Conservation (phyloP, 2,329 filamentous ascomycete species). For the Curvularia verruculosa region DNA sequence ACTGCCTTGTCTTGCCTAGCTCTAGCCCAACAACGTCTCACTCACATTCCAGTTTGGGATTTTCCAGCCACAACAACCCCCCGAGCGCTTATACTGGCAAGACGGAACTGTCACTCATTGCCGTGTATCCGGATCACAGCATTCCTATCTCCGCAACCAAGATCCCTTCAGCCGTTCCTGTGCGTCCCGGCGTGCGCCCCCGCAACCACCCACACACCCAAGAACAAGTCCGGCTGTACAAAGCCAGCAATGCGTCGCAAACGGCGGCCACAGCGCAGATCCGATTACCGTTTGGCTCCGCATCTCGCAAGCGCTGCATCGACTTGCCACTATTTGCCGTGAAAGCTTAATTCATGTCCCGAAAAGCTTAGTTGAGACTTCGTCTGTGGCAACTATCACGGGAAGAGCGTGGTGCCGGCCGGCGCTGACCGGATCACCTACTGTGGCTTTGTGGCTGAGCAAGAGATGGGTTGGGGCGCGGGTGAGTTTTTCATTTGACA, state of each 20-base stretch:
- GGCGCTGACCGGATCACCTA: not conserved
- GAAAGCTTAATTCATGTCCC: constrained; percentile 6
- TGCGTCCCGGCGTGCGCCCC: too few relatives aligned
- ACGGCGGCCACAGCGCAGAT: not conserved
- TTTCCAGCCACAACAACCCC: not conserved
- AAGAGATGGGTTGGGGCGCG: not conserved
- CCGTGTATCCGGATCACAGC: too few relatives aligned
- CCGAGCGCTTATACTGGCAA: not conserved
- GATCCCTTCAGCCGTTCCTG: not conserved
- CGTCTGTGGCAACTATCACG: not conserved
- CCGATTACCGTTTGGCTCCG: not conserved
- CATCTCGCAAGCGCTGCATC: not conserved
- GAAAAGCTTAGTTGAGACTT: not conserved
- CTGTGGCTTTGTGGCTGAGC: not conserved
- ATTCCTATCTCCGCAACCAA: not conserved
- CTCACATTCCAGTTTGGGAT: not conserved
- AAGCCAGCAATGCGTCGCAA: not conserved
- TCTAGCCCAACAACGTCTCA: not conserved
- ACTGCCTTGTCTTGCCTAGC: not conserved
- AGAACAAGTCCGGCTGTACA: not conserved
- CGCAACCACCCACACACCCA: not conserved
- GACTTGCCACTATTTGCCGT: not conserved
- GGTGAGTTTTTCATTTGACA: not conserved
- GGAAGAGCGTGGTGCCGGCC: not conserved
- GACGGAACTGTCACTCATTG: not conserved